Percentiles rank a stretch among this genome's conserved stretches.
Evolutionary conservation across 192 early-diverging fungal species (phyloP).

Genomic region (Rhizophagus sp.): DNA sequence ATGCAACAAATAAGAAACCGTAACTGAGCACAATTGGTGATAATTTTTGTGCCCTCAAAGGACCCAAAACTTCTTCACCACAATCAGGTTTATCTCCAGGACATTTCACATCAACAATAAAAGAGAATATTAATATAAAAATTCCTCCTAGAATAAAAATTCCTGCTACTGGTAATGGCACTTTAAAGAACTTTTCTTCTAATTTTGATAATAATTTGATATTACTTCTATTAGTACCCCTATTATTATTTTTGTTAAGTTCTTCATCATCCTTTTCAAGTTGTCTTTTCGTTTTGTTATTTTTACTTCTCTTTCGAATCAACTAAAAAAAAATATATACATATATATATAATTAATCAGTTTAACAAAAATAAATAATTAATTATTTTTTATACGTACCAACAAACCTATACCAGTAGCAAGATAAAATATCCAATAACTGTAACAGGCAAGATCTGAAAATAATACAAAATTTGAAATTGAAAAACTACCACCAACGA

Average conservation of each 20-base stretch:
- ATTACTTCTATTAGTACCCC: too few relatives aligned
- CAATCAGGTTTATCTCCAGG: background rate
- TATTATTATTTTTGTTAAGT: too few relatives aligned
- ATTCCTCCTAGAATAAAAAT: background rate
- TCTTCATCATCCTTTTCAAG: too few relatives aligned
- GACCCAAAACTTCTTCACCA: background rate
- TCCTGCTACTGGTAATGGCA: background rate
- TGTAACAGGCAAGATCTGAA: background rate
- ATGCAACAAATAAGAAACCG: background rate
- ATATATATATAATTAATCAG: too few relatives aligned
- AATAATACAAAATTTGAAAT: background rate
- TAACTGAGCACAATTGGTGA: background rate
- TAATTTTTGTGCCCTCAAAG: background rate
- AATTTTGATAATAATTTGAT: too few relatives aligned
- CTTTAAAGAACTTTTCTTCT: too few relatives aligned
- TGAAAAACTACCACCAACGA: background rate
- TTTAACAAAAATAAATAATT: background rate
- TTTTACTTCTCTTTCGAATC: too few relatives aligned
- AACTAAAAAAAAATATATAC: too few relatives aligned
- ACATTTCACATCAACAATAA: background rate
- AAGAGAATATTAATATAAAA: background rate
- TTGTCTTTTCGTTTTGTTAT: too few relatives aligned
- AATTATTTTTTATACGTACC: background rate
- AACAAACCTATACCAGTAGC: background rate
- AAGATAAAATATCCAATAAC: background rate